Evolutionary conservation across 805 yeast species (phyloP), one percentile per base, ranked within the genome.

Genomic region (Yamadazyma nakazawae): DNA sequence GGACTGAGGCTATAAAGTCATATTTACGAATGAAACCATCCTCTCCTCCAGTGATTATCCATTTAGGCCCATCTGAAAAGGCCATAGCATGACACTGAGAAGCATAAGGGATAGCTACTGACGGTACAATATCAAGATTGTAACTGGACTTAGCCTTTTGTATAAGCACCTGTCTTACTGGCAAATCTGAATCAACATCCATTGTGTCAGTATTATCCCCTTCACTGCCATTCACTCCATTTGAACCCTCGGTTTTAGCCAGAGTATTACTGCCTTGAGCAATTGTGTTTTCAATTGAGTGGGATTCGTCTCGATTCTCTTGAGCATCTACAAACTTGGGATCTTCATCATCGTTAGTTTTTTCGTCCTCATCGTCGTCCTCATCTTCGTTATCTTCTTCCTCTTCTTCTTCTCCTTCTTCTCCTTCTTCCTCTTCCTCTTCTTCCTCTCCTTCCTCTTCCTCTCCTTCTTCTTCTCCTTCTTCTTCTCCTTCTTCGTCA

Each of bases 11-110:
- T 34, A 83, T 76, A 52, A 94, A 84, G 65, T 94, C 96, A 67
- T 85, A 94, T 60, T 87, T 90, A 40, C 99, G 73, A 30, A 94
- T 86, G 57, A 82, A 88, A 4, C 99, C 99, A 64, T 94, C 99
- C 54, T 86, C 92, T 9, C 98, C 98, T 17, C 99, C 99, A 0
- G 96, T 84, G 57, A 91, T 85, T 34, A 94, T 72, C 85, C 90
- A 91, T 59, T 83, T 84, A 36, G 90, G 84, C 5, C 95, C 96
- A 56, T 79, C 80, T 1, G 96, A 79, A 39, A 89, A 70, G 1
- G 91, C 84, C 31, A 92, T 55, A 2, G 94, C 78, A 64, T 89
- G 89, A 28, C 94, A 84, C 24, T 86, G 83, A 1, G 88, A 68
- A 1, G 88, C 76, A 56, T 88, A 89, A 1, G 96, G 92, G 10